Percentiles rank a stretch among this genome's conserved stretches.
These are phyloP conservation scores for Saccharomycopsis vini DNA, from an alignment of 805 yeast species.

Conservation along the genomic window DNA sequence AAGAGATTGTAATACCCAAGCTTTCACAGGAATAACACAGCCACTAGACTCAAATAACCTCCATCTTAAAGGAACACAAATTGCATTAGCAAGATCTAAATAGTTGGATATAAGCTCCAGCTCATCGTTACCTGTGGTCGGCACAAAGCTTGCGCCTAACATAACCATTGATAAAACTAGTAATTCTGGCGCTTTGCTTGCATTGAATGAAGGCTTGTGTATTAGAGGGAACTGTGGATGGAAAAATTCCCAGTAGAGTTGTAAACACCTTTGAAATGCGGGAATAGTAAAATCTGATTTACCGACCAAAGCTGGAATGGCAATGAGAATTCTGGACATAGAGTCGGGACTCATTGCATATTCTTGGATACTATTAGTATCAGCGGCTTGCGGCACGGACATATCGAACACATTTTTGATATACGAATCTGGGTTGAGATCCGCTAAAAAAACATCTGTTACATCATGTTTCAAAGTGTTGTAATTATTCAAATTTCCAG, in stretches of 20 bases:
- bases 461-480: not conserved
- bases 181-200: slow-evolving; percentile 42
- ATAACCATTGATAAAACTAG: slow-evolving; percentile 46
- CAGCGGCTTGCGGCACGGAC: not conserved
- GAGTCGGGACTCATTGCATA: slow-evolving; percentile 2
- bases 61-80: slow-evolving; percentile 51
- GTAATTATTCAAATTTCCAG: not conserved
- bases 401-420: slow-evolving; percentile 8
- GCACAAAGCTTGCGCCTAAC: slow-evolving; percentile 40
- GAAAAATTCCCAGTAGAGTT: slow-evolving; percentile 43
- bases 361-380: slow-evolving; percentile 2
- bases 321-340: not conserved
- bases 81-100: slow-evolving; percentile 18
- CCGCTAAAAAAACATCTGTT: slow-evolving; percentile 2
- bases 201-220: slow-evolving; percentile 40
- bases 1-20: slow-evolving; percentile 71
- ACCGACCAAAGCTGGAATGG: slow-evolving; percentile 3
- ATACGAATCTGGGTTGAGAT: slow-evolving; percentile 4
- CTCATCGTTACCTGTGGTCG: slow-evolving; percentile 13
- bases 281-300: not conserved
- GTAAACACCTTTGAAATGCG: slow-evolving; percentile 22
- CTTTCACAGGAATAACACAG: slow-evolving; percentile 66
- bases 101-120: slow-evolving; percentile 4
- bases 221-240: slow-evolving; percentile 46
- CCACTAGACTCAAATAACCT: slow-evolving; percentile 54